These are phyloP conservation scores for Dendrocalamus latiflorus DNA, from an alignment of 202 grass and related monocot genomes.

Conservation along the genomic window DNA sequence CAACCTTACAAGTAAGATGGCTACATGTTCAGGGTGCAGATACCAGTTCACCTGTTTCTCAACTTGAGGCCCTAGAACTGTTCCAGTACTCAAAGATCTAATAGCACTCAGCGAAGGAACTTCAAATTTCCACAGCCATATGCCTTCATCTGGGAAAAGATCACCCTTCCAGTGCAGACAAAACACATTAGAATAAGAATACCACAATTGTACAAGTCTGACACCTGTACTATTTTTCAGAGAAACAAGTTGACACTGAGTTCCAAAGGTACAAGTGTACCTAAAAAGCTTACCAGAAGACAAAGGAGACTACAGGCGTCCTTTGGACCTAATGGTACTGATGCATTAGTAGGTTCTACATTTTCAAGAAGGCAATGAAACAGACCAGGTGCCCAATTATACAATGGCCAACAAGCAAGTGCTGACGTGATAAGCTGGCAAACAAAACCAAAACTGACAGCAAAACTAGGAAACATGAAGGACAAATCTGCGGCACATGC, in stretches of 20 bases:
- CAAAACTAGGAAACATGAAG: conserved; percentile 75
- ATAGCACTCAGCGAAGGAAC: too few species aligned
- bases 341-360: conserved; percentile 55
- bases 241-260: neutral
- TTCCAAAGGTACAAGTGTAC: conserved; percentile 6
- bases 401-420: conserved; percentile 90
- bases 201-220: neutral
- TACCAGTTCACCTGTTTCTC: conserved; percentile 90
- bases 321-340: conserved; percentile 83
- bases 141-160: conserved; percentile 88
- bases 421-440: conserved; percentile 88
- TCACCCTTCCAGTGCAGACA: conserved; percentile 62
- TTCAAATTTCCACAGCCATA: conserved; percentile 89
- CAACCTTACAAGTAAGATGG: conserved; percentile 62
- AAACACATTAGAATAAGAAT: conserved; percentile 35
- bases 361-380: conserved; percentile 93
- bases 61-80: conserved; percentile 68
- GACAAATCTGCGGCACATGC: conserved; percentile 78
- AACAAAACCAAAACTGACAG: too few species aligned
- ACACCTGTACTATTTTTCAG: neutral
- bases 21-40: conserved; percentile 62
- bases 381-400: conserved; percentile 85
- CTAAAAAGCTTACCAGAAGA: conserved; percentile 67
- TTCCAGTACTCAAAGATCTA: conserved; percentile 76
- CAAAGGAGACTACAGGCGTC: conserved; percentile 87